These are phyloP conservation scores for Fonsecaea pedrosoi DNA, from an alignment of 2,329 filamentous ascomycete genomes.

Conservation along the genomic window DNA sequence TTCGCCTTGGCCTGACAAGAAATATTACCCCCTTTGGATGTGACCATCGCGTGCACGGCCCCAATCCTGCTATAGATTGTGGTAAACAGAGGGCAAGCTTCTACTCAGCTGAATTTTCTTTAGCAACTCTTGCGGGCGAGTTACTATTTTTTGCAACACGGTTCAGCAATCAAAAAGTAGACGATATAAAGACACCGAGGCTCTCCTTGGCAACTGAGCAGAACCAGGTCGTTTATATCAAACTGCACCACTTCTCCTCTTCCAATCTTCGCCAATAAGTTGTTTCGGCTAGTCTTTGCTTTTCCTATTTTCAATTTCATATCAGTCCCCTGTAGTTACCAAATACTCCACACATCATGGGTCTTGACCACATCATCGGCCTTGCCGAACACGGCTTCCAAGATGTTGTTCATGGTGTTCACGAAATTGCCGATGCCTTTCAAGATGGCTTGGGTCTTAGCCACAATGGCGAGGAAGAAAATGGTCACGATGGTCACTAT, in stretches of 20 bases:
- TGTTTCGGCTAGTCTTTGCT: background rate
- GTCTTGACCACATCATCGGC: background rate
- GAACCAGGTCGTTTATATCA: background rate
- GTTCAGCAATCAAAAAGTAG: background rate
- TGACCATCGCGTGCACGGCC: background rate
- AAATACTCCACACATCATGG: background rate
- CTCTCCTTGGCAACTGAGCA: background rate
- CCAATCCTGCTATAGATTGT: background rate
- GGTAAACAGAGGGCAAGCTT: background rate
- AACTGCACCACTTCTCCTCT: background rate
- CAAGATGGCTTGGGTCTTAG: background rate
- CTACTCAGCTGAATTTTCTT: background rate
- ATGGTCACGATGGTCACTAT: background rate
- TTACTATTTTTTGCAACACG: background rate
- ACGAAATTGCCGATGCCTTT: background rate
- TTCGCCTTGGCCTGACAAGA: background rate
- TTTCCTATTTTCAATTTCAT: background rate
- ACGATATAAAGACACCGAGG: background rate
- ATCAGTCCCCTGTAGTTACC: background rate
- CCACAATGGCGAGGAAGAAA: too few species aligned
- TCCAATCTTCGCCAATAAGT: background rate
- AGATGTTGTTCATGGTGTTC: background rate
- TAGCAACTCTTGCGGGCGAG: background rate
- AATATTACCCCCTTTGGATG: background rate
- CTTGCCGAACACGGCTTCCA: background rate